Conservation (phyloP, 192 early-diverging fungal genomes). For the Coemansia umbellata region DNA sequence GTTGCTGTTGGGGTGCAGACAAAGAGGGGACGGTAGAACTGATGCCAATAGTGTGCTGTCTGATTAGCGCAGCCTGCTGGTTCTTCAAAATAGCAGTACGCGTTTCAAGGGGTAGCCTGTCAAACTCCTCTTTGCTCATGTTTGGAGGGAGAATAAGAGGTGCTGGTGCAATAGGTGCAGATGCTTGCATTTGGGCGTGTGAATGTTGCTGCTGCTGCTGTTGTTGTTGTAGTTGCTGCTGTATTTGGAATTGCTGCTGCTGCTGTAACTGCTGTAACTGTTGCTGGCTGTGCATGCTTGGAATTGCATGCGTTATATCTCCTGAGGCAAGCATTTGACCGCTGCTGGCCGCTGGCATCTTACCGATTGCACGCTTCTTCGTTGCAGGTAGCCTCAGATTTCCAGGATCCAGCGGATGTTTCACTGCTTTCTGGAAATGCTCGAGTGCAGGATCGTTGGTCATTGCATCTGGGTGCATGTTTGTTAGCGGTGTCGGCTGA, state of each 20-base stretch:
- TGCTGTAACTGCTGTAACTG: constrained; percentile 4
- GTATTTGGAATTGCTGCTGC: not conserved
- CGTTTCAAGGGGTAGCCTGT: constrained; percentile 21
- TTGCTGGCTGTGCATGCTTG: not conserved
- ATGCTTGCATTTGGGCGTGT: not conserved
- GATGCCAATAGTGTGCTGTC: constrained; percentile 31
- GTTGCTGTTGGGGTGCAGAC: constrained; percentile 5
- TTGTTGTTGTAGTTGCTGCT: not conserved
- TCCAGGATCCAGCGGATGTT: constrained; percentile 42
- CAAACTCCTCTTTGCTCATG: constrained; percentile 39
- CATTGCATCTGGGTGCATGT: constrained; percentile 41
- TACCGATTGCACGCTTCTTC: constrained; percentile 35
- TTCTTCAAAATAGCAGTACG: constrained; percentile 24
- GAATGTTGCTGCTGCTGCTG: constrained; percentile 4
- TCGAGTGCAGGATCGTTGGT: constrained; percentile 43
- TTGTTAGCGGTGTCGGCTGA: constrained; percentile 33
- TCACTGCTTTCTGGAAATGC: constrained; percentile 44
- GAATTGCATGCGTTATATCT: not conserved
- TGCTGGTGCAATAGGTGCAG: constrained; percentile 22
- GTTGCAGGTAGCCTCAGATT: constrained; percentile 39
- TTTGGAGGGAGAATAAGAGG: constrained; percentile 31
- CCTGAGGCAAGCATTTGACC: not conserved
- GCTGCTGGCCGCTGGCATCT: not conserved
- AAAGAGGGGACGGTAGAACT: not conserved
- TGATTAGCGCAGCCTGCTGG: constrained; percentile 34